Evolutionary conservation across 805 yeast genomes (phyloP), one percentile per base, ranked within the genome.

Genomic region (Candida nemodendra): DNA sequence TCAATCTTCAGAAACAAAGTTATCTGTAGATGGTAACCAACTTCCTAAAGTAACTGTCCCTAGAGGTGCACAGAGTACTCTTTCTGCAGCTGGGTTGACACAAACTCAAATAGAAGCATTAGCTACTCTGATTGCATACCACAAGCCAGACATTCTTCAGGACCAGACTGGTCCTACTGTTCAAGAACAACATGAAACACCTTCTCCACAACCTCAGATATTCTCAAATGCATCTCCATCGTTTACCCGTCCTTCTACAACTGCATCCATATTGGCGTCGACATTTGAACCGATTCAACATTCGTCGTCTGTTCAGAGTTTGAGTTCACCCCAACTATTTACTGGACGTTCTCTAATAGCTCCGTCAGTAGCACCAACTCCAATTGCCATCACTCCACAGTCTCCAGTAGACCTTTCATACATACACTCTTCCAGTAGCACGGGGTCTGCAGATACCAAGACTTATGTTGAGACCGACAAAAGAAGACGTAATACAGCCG

Each of bases 401-500:
- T 27, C 39, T 8, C 32, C 32, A 6, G 8, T 16, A 14, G 32
- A 29, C 18, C 16, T 13, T 11, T 25, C 17, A 5, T 30, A 30
- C 32, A 18, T 18, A 21, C 27, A 35, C 4, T 26, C 39, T 8
- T 6, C 32, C 4, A 22, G 30, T 22, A 18, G 22, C 7, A 16
- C 32, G 6, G 30, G 33, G 17, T 25, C 36, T 12, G 18, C 26
- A 5, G 44, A 34, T 16, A 29, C 40, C 23, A 26, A 36, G 27
- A 38, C 40, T 21, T 34, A 36, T 22, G 42, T 30, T 12, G 80
- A 76, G 41, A 73, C 71, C 30, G 93, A 84, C 54, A 91, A 87
- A 64, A 75, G 95, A 45, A 78, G 84, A 47, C 75, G 95, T 52
- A 90, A 89, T 64, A 89, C 96, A 0, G 96, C 93, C 1, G 98